Percentiles rank a stretch among this genome's conserved stretches.
These are phyloP conservation scores for Claviceps maximensis DNA, from an alignment of 2,329 filamentous ascomycete genomes.

Conservation along the genomic window DNA sequence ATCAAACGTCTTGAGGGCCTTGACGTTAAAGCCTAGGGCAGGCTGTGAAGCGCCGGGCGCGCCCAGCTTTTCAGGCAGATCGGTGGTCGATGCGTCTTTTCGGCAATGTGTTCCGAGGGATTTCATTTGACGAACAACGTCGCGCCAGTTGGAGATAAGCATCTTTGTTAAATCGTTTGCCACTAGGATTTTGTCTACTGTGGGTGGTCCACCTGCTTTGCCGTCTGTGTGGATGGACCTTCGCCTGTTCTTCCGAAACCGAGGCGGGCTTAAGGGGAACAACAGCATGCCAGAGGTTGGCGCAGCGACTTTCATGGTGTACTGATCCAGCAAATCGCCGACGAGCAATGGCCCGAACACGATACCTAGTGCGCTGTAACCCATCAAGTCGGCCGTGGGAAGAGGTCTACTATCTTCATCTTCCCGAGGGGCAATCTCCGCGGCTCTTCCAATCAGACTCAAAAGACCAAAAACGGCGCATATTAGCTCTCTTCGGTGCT, in stretches of 20 bases:
- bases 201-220: slow-evolving; percentile 11
- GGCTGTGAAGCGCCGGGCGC: not conserved
- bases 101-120: slow-evolving; percentile 24
- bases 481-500: slow-evolving; percentile 48
- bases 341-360: slow-evolving; percentile 53
- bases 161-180: slow-evolving; percentile 50
- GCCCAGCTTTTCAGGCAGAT: slow-evolving; percentile 4
- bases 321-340: slow-evolving; percentile 41
- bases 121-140: slow-evolving; percentile 47
- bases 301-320: slow-evolving; percentile 32
- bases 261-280: slow-evolving; percentile 30
- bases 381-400: slow-evolving; percentile 47
- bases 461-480: slow-evolving; percentile 55
- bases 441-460: slow-evolving; percentile 44
- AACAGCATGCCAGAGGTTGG: slow-evolving; percentile 27
- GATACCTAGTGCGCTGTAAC: slow-evolving; percentile 47
- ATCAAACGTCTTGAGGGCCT: not conserved
- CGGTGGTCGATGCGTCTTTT: slow-evolving; percentile 10
- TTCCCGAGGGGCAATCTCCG: slow-evolving; percentile 39
- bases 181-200: slow-evolving; percentile 42
- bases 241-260: slow-evolving; percentile 17
- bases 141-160: slow-evolving; percentile 52
- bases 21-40: not conserved
- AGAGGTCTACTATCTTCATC: slow-evolving; percentile 37
- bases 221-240: slow-evolving; percentile 9